Evolutionary conservation across 2,329 filamentous ascomycete genomes (phyloP), one percentile per base, ranked within the genome.

Genomic region (Alternaria dauci): DNA sequence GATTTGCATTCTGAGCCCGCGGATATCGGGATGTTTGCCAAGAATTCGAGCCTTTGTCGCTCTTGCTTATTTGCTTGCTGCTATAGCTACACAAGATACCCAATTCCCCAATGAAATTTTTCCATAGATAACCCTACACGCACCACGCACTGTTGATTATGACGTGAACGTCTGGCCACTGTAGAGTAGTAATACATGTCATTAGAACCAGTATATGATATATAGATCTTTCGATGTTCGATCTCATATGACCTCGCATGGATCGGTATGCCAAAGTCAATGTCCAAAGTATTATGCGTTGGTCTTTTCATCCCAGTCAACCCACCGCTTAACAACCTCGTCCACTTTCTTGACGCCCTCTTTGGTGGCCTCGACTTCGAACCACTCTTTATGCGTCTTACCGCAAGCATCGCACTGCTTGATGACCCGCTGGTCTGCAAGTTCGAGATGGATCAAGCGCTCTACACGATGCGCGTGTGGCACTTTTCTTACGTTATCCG

Each of bases 371-470:
- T 92, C 88, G 1, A 97, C 89, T 80, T 96, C 91, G 76, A 99
- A 99, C 94, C 94, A 99, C 81, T 99, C 95, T 53, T 90, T 84
- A 78, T 99, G 95, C 70, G 93, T 89, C 72, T 89, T 89, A 2
- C 93, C 93, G 74, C 95, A 99, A 1, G 88, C 86, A 5, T 84
- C 83, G 72, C 95, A 99, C 53, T 86, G 86, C 18, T 76, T 88
- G 79, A 84, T 88, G 59, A 80, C 88, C 78, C 78, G 81, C 68
- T 84, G 80, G 41, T 83, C 84, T 5, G 84, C 84, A n/a, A 98
- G 85, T 80, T 99, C 95, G 14, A 98, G 82, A 77, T 99, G 95
- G 44, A 98, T 90, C 59, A 99, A 80, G 26, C 93, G 85, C 81
- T 99, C 95, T 11, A 98, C 93, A 47, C 92, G 90, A 78, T 96